A percentile compares a stretch with the other conserved stretches of the same genome.
Conservation (phyloP, 2,329 filamentous ascomycete genomes). For the Achaetomium macrosporum region DNA sequence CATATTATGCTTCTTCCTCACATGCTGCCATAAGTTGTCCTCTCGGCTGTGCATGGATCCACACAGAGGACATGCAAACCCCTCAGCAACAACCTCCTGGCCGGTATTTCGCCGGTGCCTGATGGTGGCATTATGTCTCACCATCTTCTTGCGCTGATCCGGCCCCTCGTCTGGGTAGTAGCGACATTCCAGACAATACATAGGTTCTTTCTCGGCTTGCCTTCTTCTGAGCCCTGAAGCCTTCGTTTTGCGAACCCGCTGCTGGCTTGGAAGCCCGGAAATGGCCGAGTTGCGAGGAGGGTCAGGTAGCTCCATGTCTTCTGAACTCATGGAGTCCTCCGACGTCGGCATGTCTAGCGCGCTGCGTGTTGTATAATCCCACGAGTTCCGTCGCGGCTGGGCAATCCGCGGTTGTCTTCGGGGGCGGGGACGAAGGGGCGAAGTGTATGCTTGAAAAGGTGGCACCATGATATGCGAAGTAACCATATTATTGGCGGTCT, state of each 20-base stretch:
- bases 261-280: not conserved
- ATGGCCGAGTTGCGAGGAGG: not conserved
- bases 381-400: not conserved
- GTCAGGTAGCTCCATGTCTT: not conserved
- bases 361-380: not conserved
- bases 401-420: not conserved
- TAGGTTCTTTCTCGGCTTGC: not conserved
- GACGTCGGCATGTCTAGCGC: not conserved
- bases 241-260: not conserved
- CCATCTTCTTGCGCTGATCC: constrained; percentile 11
- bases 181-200: constrained; percentile 4
- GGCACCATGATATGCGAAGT: not conserved
- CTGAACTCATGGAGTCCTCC: not conserved
- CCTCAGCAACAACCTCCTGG: not conserved
- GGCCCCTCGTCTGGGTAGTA: constrained; percentile 2
- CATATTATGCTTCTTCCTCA: not conserved
- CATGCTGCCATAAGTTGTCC: constrained; percentile 14
- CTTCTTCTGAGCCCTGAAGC: not conserved
- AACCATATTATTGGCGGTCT: not conserved
- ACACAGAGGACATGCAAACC: not conserved
- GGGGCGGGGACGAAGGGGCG: not conserved
- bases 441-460: not conserved
- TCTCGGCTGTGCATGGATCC: not conserved
- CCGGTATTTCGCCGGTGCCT: constrained; percentile 8
- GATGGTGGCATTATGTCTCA: constrained; percentile 4